A percentile compares a stretch with the other conserved stretches of the same genome.
Evolutionary conservation across 768 basidiomycete species (phyloP).

Genomic region (Xerocomellus dryophilus): DNA sequence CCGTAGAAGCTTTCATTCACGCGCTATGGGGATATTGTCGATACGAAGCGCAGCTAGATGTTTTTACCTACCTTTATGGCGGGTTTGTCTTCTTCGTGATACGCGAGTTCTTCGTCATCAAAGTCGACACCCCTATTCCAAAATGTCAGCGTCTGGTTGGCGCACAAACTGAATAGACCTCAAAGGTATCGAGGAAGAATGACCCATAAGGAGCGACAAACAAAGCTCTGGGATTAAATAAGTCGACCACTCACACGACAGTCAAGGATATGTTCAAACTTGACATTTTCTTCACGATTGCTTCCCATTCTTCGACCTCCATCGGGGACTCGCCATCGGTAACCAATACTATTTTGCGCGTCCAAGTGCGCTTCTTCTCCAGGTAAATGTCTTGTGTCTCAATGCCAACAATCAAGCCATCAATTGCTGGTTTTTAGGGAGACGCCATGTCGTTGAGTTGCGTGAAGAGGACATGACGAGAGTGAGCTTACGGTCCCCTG

Average conservation of each 20-base stretch:
- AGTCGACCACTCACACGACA: slow-evolving; percentile 57
- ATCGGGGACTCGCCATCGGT: slow-evolving; percentile 83
- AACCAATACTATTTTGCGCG: slow-evolving; percentile 74
- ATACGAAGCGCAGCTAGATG: background rate
- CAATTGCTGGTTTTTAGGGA: slow-evolving; percentile 54
- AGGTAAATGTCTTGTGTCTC: slow-evolving; percentile 74
- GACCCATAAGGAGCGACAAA: background rate
- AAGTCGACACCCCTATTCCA: slow-evolving; percentile 79
- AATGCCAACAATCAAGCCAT: slow-evolving; percentile 82
- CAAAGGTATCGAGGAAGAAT: background rate
- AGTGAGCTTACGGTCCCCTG: slow-evolving; percentile 61
- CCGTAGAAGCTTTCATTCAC: slow-evolving; percentile 75
- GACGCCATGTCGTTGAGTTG: background rate
- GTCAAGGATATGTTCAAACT: slow-evolving; percentile 54
- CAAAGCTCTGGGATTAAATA: background rate
- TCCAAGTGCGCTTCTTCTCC: slow-evolving; percentile 75
- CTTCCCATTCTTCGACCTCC: slow-evolving; percentile 74
- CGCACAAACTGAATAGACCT: background rate
- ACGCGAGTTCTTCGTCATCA: slow-evolving; percentile 66
- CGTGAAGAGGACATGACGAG: background rate
- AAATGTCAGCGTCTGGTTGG: slow-evolving; percentile 5
- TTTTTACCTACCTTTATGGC: slow-evolving; percentile 59
- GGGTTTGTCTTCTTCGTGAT: slow-evolving; percentile 65
- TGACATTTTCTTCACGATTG: slow-evolving; percentile 63
- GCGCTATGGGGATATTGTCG: slow-evolving; percentile 39